phyloP scores from a whole-genome alignment of 2,329 filamentous ascomycete species.

The Nigrograna mackinnonii region DNA sequence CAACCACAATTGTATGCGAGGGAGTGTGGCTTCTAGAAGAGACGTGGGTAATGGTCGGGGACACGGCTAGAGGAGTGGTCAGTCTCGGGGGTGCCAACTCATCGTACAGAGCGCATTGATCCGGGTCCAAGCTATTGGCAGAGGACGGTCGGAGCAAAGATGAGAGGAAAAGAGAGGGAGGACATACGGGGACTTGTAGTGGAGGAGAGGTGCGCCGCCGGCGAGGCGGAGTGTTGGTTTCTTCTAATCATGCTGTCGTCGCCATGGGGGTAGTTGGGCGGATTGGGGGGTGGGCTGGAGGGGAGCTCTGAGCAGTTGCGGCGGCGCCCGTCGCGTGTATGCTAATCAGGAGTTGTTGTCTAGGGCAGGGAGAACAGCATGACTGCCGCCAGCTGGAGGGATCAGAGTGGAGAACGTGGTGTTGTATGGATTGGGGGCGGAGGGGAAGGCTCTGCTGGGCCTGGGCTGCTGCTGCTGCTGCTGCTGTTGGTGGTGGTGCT shows the following conservation, averaged over 20 bases:
- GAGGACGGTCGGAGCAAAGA: slow-evolving; percentile 9
- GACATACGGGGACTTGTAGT: slow-evolving; percentile 65
- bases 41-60: slow-evolving; percentile 55
- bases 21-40: slow-evolving; percentile 61
- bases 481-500: background rate
- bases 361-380: background rate
- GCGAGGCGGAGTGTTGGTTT: slow-evolving; percentile 51
- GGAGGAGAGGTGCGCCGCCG: slow-evolving; percentile 61
- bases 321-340: too few relatives aligned
- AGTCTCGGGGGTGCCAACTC: slow-evolving; percentile 39
- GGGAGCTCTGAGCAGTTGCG: too few relatives aligned
- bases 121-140: slow-evolving; percentile 30
- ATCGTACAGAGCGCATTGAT: slow-evolving; percentile 44
- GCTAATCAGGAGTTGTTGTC: too few relatives aligned
- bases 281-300: too few relatives aligned
- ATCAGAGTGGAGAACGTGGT: background rate
- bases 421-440: background rate
- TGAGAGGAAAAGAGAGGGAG: slow-evolving; percentile 4
- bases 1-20: slow-evolving; percentile 52
- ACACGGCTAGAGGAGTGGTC: slow-evolving; percentile 49
- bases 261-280: background rate
- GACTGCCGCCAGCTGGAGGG: background rate
- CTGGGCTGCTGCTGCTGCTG: too few relatives aligned
- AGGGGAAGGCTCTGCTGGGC: too few relatives aligned
- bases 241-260: slow-evolving; percentile 37